These are phyloP conservation scores for Dichomitus squalens DNA, from an alignment of 1,284 basidiomycete genomes.

Conservation along the genomic window DNA sequence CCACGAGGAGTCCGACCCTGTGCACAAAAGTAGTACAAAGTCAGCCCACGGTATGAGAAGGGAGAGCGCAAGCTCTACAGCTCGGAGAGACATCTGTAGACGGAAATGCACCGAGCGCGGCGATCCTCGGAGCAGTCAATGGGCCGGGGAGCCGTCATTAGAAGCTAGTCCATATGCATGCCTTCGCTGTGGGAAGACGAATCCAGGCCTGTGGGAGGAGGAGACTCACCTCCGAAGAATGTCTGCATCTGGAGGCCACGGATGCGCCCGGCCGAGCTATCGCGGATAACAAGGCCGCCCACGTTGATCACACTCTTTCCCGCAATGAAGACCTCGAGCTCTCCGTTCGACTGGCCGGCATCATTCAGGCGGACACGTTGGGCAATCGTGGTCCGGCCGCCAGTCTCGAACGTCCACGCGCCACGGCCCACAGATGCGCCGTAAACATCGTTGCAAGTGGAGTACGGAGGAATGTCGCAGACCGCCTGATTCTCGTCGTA, in stretches of 20 bases:
- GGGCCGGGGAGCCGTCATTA: not conserved
- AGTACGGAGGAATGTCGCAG: slow-evolving; percentile 53
- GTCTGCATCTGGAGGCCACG: slow-evolving; percentile 69
- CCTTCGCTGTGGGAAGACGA: not conserved
- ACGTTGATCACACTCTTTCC: slow-evolving; percentile 60
- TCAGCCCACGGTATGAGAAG: slow-evolving; percentile 2
- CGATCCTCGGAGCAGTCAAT: not conserved
- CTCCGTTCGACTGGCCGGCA: slow-evolving; percentile 59
- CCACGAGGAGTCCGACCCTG: slow-evolving; percentile 49
- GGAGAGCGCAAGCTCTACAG: not conserved
- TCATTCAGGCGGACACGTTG: slow-evolving; percentile 69
- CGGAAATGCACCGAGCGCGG: no score
- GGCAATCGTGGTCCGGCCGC: slow-evolving; percentile 61
- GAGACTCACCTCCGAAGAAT: slow-evolving; percentile 61
- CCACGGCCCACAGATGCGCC: slow-evolving; percentile 76
- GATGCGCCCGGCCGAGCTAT: slow-evolving; percentile 46
- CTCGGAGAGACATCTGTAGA: no score
- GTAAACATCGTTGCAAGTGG: slow-evolving; percentile 65
- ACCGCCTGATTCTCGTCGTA: slow-evolving; percentile 59
- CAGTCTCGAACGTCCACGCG: slow-evolving; percentile 61
- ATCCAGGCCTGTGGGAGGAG: not conserved
- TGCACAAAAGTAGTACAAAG: slow-evolving; percentile 13
- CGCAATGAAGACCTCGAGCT: slow-evolving; percentile 56
- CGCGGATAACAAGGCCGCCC: slow-evolving; percentile 51
- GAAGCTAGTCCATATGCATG: not conserved